Evolutionary conservation across 2,329 filamentous ascomycete genomes (phyloP), one percentile per base, ranked within the genome.

Genomic region (Cytospora leucostoma): DNA sequence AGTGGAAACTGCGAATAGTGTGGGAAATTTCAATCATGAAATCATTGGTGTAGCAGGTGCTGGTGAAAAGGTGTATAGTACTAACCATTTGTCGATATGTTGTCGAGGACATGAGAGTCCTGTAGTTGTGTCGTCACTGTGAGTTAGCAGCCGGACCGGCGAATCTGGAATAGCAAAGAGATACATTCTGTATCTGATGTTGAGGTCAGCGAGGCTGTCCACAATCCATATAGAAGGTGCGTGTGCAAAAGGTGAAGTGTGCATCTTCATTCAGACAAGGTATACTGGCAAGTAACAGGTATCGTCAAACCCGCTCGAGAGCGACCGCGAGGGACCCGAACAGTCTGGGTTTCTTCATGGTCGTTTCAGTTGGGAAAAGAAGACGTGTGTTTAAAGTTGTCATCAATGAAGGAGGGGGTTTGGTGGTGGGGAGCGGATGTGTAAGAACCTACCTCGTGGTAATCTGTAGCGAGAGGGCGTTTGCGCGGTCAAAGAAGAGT

Each of bases 231-330:
- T 37, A 19, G 32, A 21, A 11, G 27, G 32, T 49, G 12, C n/a
- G 44, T 11, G n/a, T 40, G 59, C 44, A 47, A 58, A 49, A 51
- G 49, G 17, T 32, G 49, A 19, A 4, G 21, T 15, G 15, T 56
- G 56, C 61, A 64, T 61, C 53, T 64, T 65, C 44, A 34, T 61
- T 92, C 90, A 92, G 90, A 91, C 87, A 87, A 84, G 80, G 78
- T 82, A 88, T 93, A 93, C 90, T 93, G 90, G 90, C 90, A 91
- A 93, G 90, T 93, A 93, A 89, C 90, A 91, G 88, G 86, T 83
- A 76, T 74, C 76, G 61, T 55, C 63, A 56, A 52, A 50, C 81
- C 73, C 74, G 76, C 77, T 78, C 74, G 80, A 72, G 76, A 74
- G 78, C 78, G 78, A 79, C 44, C 35, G 64, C 64, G 64, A 64